Evolutionary conservation across 257 asterid genomes (phyloP).

Genomic region (Cruciata laevipes): DNA sequence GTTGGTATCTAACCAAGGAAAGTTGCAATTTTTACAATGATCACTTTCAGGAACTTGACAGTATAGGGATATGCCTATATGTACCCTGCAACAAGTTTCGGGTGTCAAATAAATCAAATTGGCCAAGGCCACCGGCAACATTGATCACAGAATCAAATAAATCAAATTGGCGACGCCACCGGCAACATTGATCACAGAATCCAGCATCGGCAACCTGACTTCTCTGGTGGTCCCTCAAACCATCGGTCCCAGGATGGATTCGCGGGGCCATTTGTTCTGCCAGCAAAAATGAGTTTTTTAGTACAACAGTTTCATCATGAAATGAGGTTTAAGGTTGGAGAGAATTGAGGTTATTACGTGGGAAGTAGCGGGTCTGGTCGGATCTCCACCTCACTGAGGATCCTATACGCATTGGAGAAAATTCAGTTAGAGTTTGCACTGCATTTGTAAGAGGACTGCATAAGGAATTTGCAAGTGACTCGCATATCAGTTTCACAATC

Average conservation of each 20-base stretch:
- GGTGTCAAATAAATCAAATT: slow-evolving; percentile 9
- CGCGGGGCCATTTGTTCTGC: slow-evolving; percentile 74
- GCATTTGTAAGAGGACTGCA: slow-evolving; percentile 1
- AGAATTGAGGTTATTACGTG: slow-evolving; percentile 33
- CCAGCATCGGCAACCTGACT: slow-evolving; percentile 91
- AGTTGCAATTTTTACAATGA: slow-evolving; percentile 13
- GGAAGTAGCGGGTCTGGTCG: slow-evolving; percentile 84
- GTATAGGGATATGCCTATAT: background rate
- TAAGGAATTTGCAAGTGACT: slow-evolving; percentile 5
- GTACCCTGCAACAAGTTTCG: slow-evolving; percentile 7
- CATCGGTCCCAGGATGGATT: slow-evolving; percentile 89
- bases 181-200: slow-evolving; percentile 40
- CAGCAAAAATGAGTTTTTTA: slow-evolving; percentile 7
- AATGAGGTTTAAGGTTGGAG: background rate
- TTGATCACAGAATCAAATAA: slow-evolving; percentile 42
- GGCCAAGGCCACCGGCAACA: background rate
- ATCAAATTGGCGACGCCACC: slow-evolving; percentile 1
- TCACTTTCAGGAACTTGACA: slow-evolving; percentile 8
- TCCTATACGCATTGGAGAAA: slow-evolving; percentile 28
- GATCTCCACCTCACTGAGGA: slow-evolving; percentile 51
- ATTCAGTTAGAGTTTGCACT: slow-evolving; percentile 12
- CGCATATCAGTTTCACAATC: slow-evolving; percentile 11
- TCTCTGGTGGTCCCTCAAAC: slow-evolving; percentile 83
- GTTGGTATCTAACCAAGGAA: background rate
- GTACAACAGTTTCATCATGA: slow-evolving; percentile 2